phyloP scores from a whole-genome alignment of 2,329 filamentous ascomycete genomes.

The Exophiala lecanii-corni region DNA sequence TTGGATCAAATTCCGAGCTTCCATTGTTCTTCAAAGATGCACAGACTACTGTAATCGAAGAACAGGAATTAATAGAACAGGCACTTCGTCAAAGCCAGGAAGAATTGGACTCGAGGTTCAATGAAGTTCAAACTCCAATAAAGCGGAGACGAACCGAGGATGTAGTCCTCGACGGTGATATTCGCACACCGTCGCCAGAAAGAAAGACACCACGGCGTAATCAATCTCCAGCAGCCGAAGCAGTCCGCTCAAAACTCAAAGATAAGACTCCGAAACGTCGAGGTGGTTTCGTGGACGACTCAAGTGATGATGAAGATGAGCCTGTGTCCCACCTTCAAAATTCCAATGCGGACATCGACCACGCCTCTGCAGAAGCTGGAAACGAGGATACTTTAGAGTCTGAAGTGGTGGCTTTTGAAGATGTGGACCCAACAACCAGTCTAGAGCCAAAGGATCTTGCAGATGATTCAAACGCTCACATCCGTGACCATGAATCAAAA shows the following conservation, averaged over 20 bases:
- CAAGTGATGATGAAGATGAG: conserved; percentile 46
- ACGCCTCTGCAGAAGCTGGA: neutral
- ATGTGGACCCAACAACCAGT: neutral
- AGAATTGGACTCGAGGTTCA: conserved; percentile 32
- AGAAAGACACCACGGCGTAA: neutral
- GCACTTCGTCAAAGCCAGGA: neutral
- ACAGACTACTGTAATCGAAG: conserved; percentile 1
- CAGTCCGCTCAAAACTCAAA: neutral
- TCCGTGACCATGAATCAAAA: too few species aligned
- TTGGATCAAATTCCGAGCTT: conserved; percentile 25
- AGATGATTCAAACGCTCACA: conserved; percentile 7
- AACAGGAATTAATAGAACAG: neutral
- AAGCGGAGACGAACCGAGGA: conserved; percentile 41
- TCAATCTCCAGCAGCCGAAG: neutral
- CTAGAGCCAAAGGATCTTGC: neutral
- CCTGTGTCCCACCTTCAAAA: neutral
- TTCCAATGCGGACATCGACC: too few species aligned
- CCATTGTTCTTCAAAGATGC: conserved; percentile 35
- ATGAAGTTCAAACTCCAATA: conserved; percentile 35
- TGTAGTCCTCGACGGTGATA: conserved; percentile 9
- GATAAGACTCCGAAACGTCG: conserved; percentile 15
- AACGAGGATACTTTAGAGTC: neutral
- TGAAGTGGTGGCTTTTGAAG: neutral
- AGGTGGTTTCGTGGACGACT: conserved; percentile 30
- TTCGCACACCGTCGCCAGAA: conserved; percentile 22